Conservation (phyloP, 2,329 filamentous ascomycete genomes). For the Aspergillus quadrilineatus region DNA sequence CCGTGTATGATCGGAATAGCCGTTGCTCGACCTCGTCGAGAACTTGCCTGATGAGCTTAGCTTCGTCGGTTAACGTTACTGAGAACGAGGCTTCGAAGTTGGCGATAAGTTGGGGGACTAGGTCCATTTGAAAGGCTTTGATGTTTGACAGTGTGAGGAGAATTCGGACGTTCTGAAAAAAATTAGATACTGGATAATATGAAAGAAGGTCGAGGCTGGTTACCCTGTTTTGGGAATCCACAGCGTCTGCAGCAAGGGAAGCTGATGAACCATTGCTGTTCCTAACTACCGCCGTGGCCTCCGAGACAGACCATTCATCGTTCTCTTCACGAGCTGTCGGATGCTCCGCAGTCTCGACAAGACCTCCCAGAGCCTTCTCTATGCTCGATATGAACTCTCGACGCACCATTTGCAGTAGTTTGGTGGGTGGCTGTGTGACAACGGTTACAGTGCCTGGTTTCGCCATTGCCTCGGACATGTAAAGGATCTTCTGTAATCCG, state of each 20-base stretch:
- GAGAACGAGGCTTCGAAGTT: constrained; percentile 94
- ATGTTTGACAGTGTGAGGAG: constrained; percentile 92
- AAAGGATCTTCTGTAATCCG: constrained; percentile 93
- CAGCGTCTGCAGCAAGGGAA: constrained; percentile 48
- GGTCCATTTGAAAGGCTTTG: constrained; percentile 73
- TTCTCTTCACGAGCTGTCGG: constrained; percentile 62
- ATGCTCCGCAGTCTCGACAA: constrained; percentile 94
- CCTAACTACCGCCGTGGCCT: constrained; percentile 29
- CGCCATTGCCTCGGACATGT: constrained; percentile 79
- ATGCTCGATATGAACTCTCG: constrained; percentile 90
- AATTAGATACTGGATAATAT: constrained; percentile 4
- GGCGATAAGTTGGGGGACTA: constrained; percentile 83
- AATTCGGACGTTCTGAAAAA: constrained; percentile 78
- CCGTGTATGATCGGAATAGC: constrained; percentile 89
- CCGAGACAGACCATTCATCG: constrained; percentile 54
- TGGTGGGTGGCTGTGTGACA: constrained; percentile 78
- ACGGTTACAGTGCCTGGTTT: constrained; percentile 74
- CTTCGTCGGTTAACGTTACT: constrained; percentile 90
- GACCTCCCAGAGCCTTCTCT: constrained; percentile 89
- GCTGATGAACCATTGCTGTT: constrained; percentile 38
- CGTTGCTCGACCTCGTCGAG: constrained; percentile 85
- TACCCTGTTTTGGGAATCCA: constrained; percentile 56
- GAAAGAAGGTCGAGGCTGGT: constrained; percentile 16
- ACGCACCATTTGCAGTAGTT: constrained; percentile 85
- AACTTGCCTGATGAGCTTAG: constrained; percentile 86